Percentiles rank a stretch among this genome's conserved stretches.
Conservation (phyloP, 1,284 basidiomycete genomes). For the Singerocomus inundabilis region DNA sequence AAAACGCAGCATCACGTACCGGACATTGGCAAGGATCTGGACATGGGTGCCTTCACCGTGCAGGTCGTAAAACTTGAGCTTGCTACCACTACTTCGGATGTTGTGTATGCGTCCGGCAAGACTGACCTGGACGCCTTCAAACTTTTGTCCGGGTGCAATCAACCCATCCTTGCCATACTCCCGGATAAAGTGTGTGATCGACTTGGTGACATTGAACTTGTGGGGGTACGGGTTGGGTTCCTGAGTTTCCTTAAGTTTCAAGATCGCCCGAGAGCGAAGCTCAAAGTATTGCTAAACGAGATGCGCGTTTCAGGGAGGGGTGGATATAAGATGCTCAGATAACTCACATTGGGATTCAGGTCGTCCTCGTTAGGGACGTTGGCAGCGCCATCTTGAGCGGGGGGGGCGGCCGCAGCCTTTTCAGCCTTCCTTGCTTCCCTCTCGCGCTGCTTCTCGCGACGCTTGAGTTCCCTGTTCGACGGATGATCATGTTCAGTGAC, state of each 20-base stretch:
- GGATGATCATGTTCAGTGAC: constrained; percentile 29
- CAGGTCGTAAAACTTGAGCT: constrained; percentile 94
- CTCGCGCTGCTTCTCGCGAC: constrained; percentile 81
- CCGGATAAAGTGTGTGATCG: constrained; percentile 77
- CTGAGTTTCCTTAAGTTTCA: constrained; percentile 82
- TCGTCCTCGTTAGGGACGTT: constrained; percentile 65
- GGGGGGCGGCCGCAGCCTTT: constrained; percentile 57
- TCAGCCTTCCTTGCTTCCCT: constrained; percentile 84
- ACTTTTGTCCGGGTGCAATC: constrained; percentile 62
- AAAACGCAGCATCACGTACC: constrained; percentile 51
- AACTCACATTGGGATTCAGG: constrained; percentile 76
- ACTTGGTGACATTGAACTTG: constrained; percentile 92
- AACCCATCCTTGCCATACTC: constrained; percentile 75
- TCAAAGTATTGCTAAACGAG: constrained; percentile 92
- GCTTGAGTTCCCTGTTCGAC: constrained; percentile 80
- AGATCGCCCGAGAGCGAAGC: constrained; percentile 85
- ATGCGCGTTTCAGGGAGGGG: neutral
- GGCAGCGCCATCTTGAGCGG: constrained; percentile 38
- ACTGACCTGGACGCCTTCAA: constrained; percentile 50
- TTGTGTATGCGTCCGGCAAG: constrained; percentile 92
- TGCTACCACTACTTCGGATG: constrained; percentile 80
- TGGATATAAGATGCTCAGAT: neutral
- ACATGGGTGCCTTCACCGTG: constrained; percentile 92
- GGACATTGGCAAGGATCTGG: constrained; percentile 92
- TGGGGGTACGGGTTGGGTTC: constrained; percentile 96